Base-by-base conservation (phyloP, 2,329 filamentous ascomycete genomes). In the Aspergillus terreus region DNA sequence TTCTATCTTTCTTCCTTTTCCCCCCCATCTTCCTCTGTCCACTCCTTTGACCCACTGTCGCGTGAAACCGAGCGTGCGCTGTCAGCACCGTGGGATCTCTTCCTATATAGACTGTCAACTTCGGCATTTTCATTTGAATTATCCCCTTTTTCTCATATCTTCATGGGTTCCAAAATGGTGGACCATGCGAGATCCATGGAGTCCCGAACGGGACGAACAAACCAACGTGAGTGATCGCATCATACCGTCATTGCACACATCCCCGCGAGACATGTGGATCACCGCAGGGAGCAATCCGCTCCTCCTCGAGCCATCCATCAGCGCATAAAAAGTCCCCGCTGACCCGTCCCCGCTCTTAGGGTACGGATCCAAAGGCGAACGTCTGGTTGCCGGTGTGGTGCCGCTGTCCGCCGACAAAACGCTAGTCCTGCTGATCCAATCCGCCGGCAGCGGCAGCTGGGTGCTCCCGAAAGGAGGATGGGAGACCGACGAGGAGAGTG, bases 401-500 rank as follows among this genome's bases (percentile, higher is more conserved):
- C 90, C 94, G 58, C 79, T 97, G 59, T 94, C 90, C 50, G 74
- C 81, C 64, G 92, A 96, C 76, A 92, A 90, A 71, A 86, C 85
- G 63, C 87, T 88, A 71, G 92, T 99, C 55, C 81, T 99, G 62
- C 80, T 99, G 62, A 96, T 97, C 64, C 91, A 96, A 76, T 96
- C 91, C 49, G 92, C 89, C 47, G 84, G 90, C 58, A 86, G 91
- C 64, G 90, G 90, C 71, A 90, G 89, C 64, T 99, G 94, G 94
- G 94, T 99, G 41, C 80, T 99, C 53, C 94, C 94, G 54, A 99
- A 99, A 72, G 94, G 94, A 67, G 94, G 94, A 54, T 99, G 94
- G 92, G 94, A 99, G 73, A 87, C 85, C 32, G 94, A 99, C 72
- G 94, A 99, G 75, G 83, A 86, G 56, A 94, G 89, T 57, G 84